These are phyloP conservation scores for Ophiostoma sp. DNA, from an alignment of 2,329 filamentous ascomycete species.

Conservation along the genomic window DNA sequence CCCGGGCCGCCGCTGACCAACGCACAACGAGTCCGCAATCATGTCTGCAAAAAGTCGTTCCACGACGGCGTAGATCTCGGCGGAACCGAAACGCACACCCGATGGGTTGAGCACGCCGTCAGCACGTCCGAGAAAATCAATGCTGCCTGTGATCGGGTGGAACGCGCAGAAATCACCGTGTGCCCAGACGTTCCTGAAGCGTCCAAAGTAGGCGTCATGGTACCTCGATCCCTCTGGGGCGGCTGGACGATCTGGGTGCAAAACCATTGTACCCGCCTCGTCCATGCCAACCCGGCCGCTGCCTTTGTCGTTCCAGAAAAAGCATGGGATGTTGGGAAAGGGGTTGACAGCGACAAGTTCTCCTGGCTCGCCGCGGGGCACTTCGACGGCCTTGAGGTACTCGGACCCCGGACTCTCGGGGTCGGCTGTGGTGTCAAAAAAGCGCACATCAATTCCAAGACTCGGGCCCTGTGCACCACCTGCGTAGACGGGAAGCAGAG, in stretches of 20 bases:
- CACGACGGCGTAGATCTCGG: constrained; percentile 72
- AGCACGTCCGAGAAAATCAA: constrained; percentile 63
- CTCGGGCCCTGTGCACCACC: constrained; percentile 48
- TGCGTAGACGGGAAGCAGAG: constrained; percentile 59
- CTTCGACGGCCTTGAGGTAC: constrained; percentile 39
- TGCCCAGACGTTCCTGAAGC: constrained; percentile 66
- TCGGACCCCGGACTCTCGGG: constrained; percentile 37
- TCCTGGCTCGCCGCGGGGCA: constrained; percentile 59
- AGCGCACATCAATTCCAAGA: constrained; percentile 47
- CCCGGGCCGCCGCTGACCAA: constrained; percentile 63
- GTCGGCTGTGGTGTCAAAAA: constrained; percentile 57
- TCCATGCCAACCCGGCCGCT: constrained; percentile 21
- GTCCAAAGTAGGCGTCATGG: constrained; percentile 54
- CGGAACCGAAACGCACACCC: constrained; percentile 72
- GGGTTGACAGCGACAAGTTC: constrained; percentile 65
- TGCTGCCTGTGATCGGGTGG: constrained; percentile 60
- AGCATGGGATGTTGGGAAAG: constrained; percentile 71
- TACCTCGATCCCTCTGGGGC: constrained; percentile 53
- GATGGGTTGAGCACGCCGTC: constrained; percentile 77
- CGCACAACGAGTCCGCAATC: constrained; percentile 69
- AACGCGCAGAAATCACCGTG: constrained; percentile 75
- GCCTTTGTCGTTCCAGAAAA: constrained; percentile 54
- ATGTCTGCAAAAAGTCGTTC: constrained; percentile 58
- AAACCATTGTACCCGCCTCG: constrained; percentile 22
- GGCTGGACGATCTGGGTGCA: constrained; percentile 24